Percentiles rank a stretch among this genome's conserved stretches.
Conservation (phyloP, 139 green algal genomes). For the Tetratostichococcus sp. region DNA sequence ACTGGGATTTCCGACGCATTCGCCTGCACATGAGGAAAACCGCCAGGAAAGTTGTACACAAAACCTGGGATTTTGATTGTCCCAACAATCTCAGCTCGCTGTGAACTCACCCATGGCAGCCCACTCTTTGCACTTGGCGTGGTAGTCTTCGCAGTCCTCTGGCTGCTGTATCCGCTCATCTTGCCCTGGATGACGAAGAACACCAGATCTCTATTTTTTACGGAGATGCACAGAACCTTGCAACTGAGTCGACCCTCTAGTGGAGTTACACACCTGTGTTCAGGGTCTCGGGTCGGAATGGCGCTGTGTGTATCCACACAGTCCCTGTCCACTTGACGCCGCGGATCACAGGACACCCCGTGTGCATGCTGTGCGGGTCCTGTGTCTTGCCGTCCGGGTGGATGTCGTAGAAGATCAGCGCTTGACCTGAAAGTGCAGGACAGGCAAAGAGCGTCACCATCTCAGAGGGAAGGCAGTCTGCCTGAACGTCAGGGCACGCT, state of each 20-base stretch:
- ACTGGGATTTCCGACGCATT: no score
- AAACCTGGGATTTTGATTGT: no score
- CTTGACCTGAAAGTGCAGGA: not conserved
- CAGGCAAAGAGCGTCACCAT: no score
- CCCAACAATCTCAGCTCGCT: no score
- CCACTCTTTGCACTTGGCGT: not conserved
- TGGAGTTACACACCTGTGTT: not conserved
- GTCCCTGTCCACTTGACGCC: constrained; percentile 58
- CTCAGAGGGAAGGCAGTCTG: no score
- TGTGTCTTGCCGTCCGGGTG: not conserved
- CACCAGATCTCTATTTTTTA: no score
- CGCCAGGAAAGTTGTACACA: no score
- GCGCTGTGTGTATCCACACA: constrained; percentile 10
- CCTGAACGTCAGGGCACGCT: no score
- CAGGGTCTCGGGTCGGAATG: constrained; percentile 5
- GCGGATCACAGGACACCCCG: constrained; percentile 29
- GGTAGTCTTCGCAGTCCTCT: not conserved
- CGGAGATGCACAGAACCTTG: no score
- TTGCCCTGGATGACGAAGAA: not conserved
- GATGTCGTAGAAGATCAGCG: not conserved
- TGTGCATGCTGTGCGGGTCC: constrained; percentile 10
- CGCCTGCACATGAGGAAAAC: no score
- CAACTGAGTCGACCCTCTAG: no score
- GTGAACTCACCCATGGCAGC: not conserved
- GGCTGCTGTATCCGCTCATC: not conserved